A percentile compares a stretch with the other conserved stretches of the same genome.
These are phyloP conservation scores for Trichoderma sp. DNA, from an alignment of 2,329 filamentous ascomycete genomes.

Conservation along the genomic window DNA sequence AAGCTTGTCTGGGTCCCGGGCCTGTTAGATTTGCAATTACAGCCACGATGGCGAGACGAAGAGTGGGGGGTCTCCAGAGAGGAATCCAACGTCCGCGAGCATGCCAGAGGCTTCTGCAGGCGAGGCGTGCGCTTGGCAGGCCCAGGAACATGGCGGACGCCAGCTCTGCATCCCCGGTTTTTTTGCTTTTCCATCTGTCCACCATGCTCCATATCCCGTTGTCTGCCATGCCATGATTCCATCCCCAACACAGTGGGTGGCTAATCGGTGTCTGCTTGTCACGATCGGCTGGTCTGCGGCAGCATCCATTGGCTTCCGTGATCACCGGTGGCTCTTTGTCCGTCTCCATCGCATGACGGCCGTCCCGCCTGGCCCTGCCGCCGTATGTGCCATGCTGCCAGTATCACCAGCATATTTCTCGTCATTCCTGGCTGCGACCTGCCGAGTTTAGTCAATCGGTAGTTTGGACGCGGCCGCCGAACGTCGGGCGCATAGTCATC, in stretches of 20 bases:
- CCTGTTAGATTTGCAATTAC: conserved; percentile 25
- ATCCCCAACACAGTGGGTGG: not conserved
- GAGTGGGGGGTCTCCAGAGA: conserved; percentile 21
- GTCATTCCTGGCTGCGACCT: not conserved
- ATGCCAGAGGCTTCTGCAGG: conserved; percentile 13
- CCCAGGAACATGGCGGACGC: conserved; percentile 19
- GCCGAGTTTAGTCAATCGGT: conserved; percentile 18
- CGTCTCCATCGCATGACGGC: not conserved
- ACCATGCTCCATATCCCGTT: not conserved
- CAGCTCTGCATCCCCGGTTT: conserved; percentile 16
- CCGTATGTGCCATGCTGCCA: not conserved
- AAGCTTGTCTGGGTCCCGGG: conserved; percentile 24
- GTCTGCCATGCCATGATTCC: not conserved
- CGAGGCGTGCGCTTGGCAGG: conserved; percentile 4
- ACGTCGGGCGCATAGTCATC: conserved; percentile 9
- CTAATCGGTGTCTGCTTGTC: not conserved
- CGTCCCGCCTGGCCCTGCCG: not conserved
- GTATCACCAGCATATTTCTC: not conserved
- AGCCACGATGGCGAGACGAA: conserved; percentile 25
- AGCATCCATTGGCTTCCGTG: conserved; percentile 15
- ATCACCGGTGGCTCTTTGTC: not conserved
- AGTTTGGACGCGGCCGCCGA: conserved; percentile 4
- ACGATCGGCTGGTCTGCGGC: conserved; percentile 11
- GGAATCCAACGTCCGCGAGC: conserved; percentile 20
- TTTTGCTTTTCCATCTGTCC: conserved; percentile 16